Base-by-base conservation (phyloP, 1,284 basidiomycete species). In the Uromyces viciae-fabae region DNA sequence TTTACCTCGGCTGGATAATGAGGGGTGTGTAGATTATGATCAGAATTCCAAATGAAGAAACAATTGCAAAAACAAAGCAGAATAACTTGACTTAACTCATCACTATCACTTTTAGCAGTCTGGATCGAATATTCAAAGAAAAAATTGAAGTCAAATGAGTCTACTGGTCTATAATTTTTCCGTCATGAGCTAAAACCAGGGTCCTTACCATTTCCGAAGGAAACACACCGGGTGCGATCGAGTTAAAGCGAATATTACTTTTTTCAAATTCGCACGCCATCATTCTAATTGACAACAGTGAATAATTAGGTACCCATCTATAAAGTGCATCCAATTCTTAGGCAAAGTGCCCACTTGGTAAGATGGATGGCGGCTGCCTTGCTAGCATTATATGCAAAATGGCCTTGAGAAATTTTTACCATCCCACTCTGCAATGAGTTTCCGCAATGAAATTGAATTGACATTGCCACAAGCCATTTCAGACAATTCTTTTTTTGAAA, bases 281-380 rank as follows among this genome's bases (percentile, higher is more conserved):
- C 60, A 80, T 82, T 60, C 77, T 74, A 25, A 22, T 60, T 54
- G 28, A 69, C 28, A 54, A 84, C 43, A 84, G 82, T 74, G 82
- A 73, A 28, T n/a, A n/a, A n/a, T n/a, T n/a, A n/a, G n/a, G n/a
- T n/a, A n/a, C n/a, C n/a, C n/a, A n/a, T n/a, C n/a, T n/a, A n/a
- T n/a, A n/a, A n/a, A n/a, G n/a, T n/a, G n/a, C n/a, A n/a, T n/a
- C n/a, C 68, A 22, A 49, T 49, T 49, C 46, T 49, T 49, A 49
- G 46, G 1, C 25, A 49, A 25, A 36, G 49, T 17, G 49, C 58
- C 49, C 25, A 66, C 72, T 75, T 81, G 56, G 75, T 78, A 19
- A 84, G 76, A 71, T 85, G 83, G 46, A 83, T 83, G 5, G 82
- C 83, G 14, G 84, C 83, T 40, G 82, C 82, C 75, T 84, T 85